Base-by-base conservation (phyloP, 2,329 filamentous ascomycete species). In the Ophiostoma sp. region DNA sequence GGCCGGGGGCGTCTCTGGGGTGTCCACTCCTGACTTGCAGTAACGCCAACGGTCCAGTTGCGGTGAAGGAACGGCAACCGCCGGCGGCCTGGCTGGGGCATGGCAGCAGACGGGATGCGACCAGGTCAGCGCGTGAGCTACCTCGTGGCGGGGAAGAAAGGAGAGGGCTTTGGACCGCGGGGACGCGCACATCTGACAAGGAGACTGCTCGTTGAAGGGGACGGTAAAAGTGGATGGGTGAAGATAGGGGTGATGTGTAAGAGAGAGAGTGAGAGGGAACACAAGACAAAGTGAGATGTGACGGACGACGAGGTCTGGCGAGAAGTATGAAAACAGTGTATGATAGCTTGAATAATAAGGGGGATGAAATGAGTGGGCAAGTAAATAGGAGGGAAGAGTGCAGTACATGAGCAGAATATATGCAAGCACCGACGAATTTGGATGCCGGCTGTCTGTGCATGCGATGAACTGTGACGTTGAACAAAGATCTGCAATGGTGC, bases 51-150 rank as follows among this genome's bases (percentile, higher is more conserved):
- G 71, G 81, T 78, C 82, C 81, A 85, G 74, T 82, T 84, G 75
- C 83, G 81, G 72, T 84, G 82, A 70, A 85, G 81, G 75, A 83
- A 86, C 70, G 84, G 83, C 68, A 82, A 77, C 77, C 69, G 72
- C 58, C 67, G 69, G 18, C 65, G 69, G 71, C 78, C 78, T 74
- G 78, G 77, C 73, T 78, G 76, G 74, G 81, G 81, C 83, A 85
- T 85, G 77, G 76, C 77, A 76, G 75, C 63, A 47, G 42, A 18
- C 4, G 40, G 40, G 41, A 42, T 45, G 42, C 63, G n/a, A 44
- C 16, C 63, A 64, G 42, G 41, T 64, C 62, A 64, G 42, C 41
- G 63, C 62, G 63, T 16, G 27, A 42, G 40, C 38, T 42, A 42
- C 60, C 40, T 38, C 27, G 60, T 18, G 40, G 40, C 47, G 58